Evolutionary conservation across 306 rosid genomes (phyloP).

Genomic region (Sicyos edulis): DNA sequence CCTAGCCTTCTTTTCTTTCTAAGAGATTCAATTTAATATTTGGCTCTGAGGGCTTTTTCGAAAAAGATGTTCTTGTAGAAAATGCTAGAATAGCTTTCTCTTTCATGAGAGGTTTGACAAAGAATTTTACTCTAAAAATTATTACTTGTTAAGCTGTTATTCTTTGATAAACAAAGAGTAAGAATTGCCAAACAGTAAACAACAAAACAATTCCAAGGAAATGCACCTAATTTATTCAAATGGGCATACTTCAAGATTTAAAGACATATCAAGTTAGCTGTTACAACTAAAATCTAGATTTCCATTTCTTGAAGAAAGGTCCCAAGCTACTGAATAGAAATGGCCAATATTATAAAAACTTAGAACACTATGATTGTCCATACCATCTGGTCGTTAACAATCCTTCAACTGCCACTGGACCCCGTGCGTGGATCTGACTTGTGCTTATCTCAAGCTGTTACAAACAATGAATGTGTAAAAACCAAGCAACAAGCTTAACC

Average conservation of each 20-base stretch:
- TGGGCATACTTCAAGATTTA: not conserved
- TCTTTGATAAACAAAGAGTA: not conserved
- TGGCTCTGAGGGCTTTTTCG: too few species aligned
- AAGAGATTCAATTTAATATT: too few species aligned
- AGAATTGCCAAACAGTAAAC: not conserved
- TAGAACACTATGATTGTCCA: slow-evolving; percentile 12
- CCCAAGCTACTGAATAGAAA: not conserved
- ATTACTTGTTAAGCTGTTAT: not conserved
- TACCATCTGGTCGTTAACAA: slow-evolving; percentile 92
- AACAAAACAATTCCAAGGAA: slow-evolving; percentile 1
- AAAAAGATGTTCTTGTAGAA: too few species aligned
- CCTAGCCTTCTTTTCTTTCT: too few species aligned
- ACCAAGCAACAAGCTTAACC: not conserved
- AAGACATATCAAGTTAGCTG: not conserved
- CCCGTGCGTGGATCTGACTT: slow-evolving; percentile 92
- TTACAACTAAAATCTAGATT: not conserved
- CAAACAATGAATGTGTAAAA: slow-evolving; percentile 8
- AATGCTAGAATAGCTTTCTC: too few species aligned
- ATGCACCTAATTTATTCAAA: too few species aligned
- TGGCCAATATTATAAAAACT: not conserved
- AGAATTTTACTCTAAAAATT: not conserved
- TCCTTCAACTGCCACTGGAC: slow-evolving; percentile 99
- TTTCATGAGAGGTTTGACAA: too few species aligned
- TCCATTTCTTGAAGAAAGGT: slow-evolving; percentile 7
- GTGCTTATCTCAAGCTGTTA: slow-evolving; percentile 94